Conservation (phyloP, 805 yeast genomes). For the Zygosaccharomyces siamensis region DNA sequence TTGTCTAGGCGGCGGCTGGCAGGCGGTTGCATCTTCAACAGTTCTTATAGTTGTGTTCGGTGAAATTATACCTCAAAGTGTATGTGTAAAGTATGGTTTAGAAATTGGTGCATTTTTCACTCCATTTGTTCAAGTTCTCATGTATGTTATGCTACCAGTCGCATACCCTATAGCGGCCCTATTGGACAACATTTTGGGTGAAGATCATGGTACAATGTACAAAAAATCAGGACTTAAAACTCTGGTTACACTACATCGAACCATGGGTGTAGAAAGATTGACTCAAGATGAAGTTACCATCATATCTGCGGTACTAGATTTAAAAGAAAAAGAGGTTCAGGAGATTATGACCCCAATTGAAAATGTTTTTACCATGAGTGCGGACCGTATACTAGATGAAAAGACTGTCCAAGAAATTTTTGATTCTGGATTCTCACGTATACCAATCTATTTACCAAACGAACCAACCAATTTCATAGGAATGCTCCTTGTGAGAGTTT, state of each 20-base stretch:
- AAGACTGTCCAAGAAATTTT: conserved; percentile 80
- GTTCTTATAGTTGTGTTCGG: conserved; percentile 91
- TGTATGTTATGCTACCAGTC: conserved; percentile 87
- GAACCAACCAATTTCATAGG: conserved; percentile 91
- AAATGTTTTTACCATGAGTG: conserved; percentile 81
- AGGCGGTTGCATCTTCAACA: conserved; percentile 92
- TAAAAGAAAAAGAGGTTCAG: conserved; percentile 83
- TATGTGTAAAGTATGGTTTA: conserved; percentile 89
- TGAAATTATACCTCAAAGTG: conserved; percentile 91
- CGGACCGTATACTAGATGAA: conserved; percentile 80
- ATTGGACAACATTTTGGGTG: conserved; percentile 79
- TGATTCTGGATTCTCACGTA: conserved; percentile 90
- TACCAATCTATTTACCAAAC: conserved; percentile 86
- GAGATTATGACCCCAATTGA: conserved; percentile 92
- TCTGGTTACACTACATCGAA: conserved; percentile 83
- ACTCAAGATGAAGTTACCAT: conserved; percentile 95
- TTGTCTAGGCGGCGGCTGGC: conserved; percentile 95
- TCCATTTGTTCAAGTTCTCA: conserved; percentile 77
- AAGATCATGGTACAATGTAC: conserved; percentile 93
- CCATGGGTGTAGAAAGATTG: conserved; percentile 91
- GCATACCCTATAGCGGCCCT: conserved; percentile 86
- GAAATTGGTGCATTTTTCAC: conserved; percentile 86
- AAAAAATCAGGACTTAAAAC: conserved; percentile 91
- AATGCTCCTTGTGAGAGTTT: conserved; percentile 85
- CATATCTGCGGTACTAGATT: conserved; percentile 86